A percentile compares a stretch with the other conserved stretches of the same genome.
phyloP scores from a whole-genome alignment of 495 filamentous ascomycete species.

The Penicillium subrubescens region DNA sequence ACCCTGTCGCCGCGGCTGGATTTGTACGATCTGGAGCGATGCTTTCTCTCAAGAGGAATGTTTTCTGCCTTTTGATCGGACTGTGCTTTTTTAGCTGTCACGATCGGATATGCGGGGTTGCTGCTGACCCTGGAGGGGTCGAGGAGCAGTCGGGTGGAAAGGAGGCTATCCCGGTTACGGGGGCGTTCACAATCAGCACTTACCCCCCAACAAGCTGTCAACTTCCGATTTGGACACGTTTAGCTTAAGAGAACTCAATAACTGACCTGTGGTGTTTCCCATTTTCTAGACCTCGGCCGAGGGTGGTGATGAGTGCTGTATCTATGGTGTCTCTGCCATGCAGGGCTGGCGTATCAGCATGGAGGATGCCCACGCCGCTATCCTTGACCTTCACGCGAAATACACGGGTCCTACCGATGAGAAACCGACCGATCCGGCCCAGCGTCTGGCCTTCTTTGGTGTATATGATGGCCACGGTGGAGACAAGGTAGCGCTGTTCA shows the following conservation, averaged over 20 bases:
- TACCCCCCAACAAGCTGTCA: not conserved
- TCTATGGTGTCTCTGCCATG: constrained; percentile 96
- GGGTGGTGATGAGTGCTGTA: constrained; percentile 88
- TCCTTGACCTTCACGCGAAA: constrained; percentile 82
- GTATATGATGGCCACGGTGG: constrained; percentile 98
- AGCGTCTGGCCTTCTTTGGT: constrained; percentile 91
- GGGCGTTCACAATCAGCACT: not conserved
- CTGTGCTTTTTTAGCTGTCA: not conserved
- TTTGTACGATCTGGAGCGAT: not conserved
- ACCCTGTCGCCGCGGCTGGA: not conserved
- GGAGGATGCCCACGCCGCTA: constrained; percentile 91
- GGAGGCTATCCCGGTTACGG: constrained; percentile 2
- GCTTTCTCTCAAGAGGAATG: not conserved
- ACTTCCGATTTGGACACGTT: not conserved
- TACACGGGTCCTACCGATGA: constrained; percentile 54
- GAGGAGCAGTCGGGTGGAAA: constrained; percentile 10
- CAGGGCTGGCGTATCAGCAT: constrained; percentile 99
- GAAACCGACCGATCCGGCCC: constrained; percentile 62
- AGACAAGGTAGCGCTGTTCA: constrained; percentile 91
- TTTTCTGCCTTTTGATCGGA: not conserved
- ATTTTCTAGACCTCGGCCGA: constrained; percentile 58
- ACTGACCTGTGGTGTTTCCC: constrained; percentile 10
- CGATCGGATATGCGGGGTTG: constrained; percentile 31
- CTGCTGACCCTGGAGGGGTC: constrained; percentile 30
- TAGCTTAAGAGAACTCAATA: not conserved